Evolutionary conservation across 2,329 filamentous ascomycete genomes (phyloP), one percentile per base, ranked within the genome.

Genomic region (Fusarium miscanthi): DNA sequence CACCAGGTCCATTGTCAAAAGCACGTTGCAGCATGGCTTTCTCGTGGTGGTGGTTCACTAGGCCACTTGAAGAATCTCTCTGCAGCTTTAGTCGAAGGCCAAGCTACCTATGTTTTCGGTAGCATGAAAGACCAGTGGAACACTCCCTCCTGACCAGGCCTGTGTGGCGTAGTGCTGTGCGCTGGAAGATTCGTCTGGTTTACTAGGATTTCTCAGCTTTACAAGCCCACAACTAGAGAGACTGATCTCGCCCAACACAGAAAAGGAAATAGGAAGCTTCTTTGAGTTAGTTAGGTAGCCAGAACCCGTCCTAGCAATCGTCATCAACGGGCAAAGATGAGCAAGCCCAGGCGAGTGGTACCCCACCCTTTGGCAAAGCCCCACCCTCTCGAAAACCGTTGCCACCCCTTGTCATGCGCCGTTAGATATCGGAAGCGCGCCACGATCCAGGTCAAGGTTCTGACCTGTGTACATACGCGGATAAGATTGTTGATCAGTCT

Each of bases 381-480:
- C 70, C 70, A 60, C 65, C 58, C 59, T 52, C 57, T 62, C 41
- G 37, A 73, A 73, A 73, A 73, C 70, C 62, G 70, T 62, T 72
- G 66, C 65, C 65, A 65, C 60, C 48, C 58, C 56, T 65, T 31
- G 38, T 25, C 40, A 13, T 49, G 30, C 52, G 37, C 61, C 70
- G 69, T 73, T 73, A 69, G 57, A 66, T 69, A 68, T 70, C 53
- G 65, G 65, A 48, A 72, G 46, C 58, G 56, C 66, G 70, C 70
- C 70, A 73, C 69, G 57, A 59, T 72, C 57, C 48, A 70, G 57
- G 70, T 59, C 70, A 62, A 70, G 65, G 65, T 66, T 66, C 43
- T 54, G 27, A 57, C 64, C 52, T 42, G 31, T 38, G 48, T n/a
- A 35, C 48, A 33, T 40, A 63, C 38, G 43, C 27, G 65, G 65